Evolutionary conservation across 805 yeast species (phyloP).

Genomic region (Kuraishia molischiana): DNA sequence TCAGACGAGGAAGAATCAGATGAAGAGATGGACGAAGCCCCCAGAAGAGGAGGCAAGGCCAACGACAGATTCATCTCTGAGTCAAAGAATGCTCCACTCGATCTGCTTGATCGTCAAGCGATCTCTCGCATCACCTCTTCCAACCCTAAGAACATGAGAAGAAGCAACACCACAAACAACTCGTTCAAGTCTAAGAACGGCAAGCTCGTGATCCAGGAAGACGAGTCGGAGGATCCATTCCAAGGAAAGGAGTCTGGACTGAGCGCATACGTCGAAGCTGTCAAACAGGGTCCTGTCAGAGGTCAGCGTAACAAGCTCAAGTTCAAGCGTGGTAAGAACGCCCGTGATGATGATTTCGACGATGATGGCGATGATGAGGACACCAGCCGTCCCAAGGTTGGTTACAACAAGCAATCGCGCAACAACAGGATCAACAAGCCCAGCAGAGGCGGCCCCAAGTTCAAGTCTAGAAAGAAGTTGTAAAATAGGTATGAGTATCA

Average conservation of each 20-base stretch:
- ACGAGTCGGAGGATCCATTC: constrained; percentile 37
- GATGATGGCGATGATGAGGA: constrained; percentile 34
- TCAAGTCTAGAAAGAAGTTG: constrained; percentile 52
- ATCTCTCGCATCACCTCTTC: constrained; percentile 84
- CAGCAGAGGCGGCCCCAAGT: constrained; percentile 30
- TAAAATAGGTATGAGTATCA: too few species aligned
- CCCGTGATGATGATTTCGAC: constrained; percentile 42
- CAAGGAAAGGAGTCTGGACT: constrained; percentile 49
- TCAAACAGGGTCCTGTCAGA: constrained; percentile 85
- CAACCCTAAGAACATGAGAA: constrained; percentile 55
- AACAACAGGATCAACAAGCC: constrained; percentile 13
- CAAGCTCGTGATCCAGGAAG: constrained; percentile 54
- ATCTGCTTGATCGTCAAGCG: constrained; percentile 77
- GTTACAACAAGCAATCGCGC: constrained; percentile 8
- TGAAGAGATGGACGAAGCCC: constrained; percentile 23
- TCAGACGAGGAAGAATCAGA: constrained; percentile 49
- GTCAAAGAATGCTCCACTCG: constrained; percentile 66
- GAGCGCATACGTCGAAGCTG: constrained; percentile 91
- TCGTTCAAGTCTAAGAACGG: constrained; percentile 48
- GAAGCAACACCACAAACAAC: constrained; percentile 27
- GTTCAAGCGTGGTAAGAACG: constrained; percentile 57
- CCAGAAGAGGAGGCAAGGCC: constrained; percentile 15
- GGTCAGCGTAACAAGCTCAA: constrained; percentile 90
- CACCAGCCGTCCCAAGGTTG: too few species aligned
- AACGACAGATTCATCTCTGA: constrained; percentile 67